These are phyloP conservation scores for Aureobasidium pullulans DNA, from an alignment of 2,329 filamentous ascomycete genomes.

Conservation along the genomic window DNA sequence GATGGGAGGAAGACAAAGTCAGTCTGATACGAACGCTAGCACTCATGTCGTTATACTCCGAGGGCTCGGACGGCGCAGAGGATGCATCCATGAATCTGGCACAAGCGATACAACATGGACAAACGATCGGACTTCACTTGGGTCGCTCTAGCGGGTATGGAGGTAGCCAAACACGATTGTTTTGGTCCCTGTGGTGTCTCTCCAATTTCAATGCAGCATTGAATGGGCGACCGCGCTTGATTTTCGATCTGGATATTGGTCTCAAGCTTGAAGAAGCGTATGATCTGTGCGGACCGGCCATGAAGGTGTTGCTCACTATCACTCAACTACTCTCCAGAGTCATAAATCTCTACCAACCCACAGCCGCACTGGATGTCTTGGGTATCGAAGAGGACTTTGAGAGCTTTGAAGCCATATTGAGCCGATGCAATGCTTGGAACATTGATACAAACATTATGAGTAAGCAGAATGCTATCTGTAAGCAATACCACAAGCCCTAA, in stretches of 20 bases:
- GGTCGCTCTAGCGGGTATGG: conserved; percentile 52
- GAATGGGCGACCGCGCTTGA: conserved; percentile 40
- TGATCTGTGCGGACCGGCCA: conserved; percentile 31
- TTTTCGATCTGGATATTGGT: conserved; percentile 34
- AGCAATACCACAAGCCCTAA: neutral
- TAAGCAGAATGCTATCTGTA: conserved; percentile 13
- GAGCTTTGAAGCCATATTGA: conserved; percentile 39
- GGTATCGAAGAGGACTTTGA: conserved; percentile 42
- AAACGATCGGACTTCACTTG: conserved; percentile 45
- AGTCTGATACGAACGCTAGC: conserved; percentile 41
- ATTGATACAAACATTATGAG: conserved; percentile 31
- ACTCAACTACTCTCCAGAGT: conserved; percentile 40
- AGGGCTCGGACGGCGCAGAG: conserved; percentile 35
- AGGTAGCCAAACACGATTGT: conserved; percentile 53
- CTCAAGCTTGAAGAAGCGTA: conserved; percentile 9
- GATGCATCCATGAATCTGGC: conserved; percentile 42
- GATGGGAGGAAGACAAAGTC: conserved; percentile 38
- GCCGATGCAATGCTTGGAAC: conserved; percentile 30
- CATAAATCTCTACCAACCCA: conserved; percentile 41
- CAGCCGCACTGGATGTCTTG: conserved; percentile 32
- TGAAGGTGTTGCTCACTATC: conserved; percentile 41
- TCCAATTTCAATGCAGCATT: conserved; percentile 42
- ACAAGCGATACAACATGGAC: conserved; percentile 43
- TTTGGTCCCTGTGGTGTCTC: conserved; percentile 44
- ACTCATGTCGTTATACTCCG: conserved; percentile 40